Evolutionary conservation across 176 grass and related monocot genomes (phyloP).

Genomic region (Pharus latifolius): DNA sequence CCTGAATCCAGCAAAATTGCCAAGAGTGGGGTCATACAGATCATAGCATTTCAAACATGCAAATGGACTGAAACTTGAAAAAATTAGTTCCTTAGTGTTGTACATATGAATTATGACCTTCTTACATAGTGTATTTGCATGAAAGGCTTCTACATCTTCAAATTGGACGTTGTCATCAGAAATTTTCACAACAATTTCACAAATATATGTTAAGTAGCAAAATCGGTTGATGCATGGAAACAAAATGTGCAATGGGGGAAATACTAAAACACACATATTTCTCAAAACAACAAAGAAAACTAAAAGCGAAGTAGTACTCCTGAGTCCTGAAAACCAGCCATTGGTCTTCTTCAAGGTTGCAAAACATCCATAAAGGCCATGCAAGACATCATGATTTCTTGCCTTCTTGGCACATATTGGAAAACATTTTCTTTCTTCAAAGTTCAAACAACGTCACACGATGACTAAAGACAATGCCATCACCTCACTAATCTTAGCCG

Average conservation of each 20-base stretch:
- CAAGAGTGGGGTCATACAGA: neutral
- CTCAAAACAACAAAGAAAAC: too few species aligned
- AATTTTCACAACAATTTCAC: neutral
- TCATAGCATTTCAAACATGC: neutral
- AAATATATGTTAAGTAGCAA: neutral
- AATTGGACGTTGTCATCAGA: neutral
- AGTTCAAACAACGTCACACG: neutral
- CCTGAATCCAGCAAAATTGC: slow-evolving; percentile 40
- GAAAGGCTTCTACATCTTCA: neutral
- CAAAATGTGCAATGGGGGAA: too few species aligned
- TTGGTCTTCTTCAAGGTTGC: too few species aligned
- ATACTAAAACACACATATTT: too few species aligned
- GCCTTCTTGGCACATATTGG: neutral
- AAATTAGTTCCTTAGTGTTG: neutral
- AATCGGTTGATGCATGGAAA: too few species aligned
- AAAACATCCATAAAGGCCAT: neutral
- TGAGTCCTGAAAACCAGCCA: too few species aligned
- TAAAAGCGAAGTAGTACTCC: too few species aligned
- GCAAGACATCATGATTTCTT: neutral
- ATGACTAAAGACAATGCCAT: neutral
- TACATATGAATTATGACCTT: neutral
- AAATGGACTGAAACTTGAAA: neutral
- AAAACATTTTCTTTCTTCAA: neutral
- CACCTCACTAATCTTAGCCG: slow-evolving; percentile 76
- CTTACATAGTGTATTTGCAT: neutral